phyloP scores from a whole-genome alignment of 371 early-diverging fungal species.

The Lichtheimia hyalospora region DNA sequence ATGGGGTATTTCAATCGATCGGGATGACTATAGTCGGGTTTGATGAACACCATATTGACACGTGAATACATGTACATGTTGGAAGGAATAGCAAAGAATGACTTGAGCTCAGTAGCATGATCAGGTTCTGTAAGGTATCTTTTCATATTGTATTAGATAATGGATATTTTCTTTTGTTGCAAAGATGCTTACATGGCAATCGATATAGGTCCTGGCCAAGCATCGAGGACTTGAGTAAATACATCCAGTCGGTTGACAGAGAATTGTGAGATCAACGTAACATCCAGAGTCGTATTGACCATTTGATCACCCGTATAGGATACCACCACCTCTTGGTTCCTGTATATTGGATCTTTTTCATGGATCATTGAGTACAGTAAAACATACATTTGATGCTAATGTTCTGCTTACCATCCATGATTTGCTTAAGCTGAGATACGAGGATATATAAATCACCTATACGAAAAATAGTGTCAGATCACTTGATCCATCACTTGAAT shows the following conservation, averaged over 20 bases:
- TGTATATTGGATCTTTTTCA: constrained; percentile 11
- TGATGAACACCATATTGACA: constrained; percentile 41
- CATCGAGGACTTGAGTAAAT: constrained; percentile 48
- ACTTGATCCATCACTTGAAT: neutral
- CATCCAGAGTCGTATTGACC: constrained; percentile 16
- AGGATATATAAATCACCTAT: constrained; percentile 25
- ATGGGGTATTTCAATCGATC: constrained; percentile 59
- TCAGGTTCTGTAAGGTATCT: constrained; percentile 56
- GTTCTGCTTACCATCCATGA: constrained; percentile 20
- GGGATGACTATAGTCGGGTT: constrained; percentile 44
- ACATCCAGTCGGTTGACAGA: constrained; percentile 57
- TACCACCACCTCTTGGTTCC: constrained; percentile 7
- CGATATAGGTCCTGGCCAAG: constrained; percentile 61
- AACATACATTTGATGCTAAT: neutral
- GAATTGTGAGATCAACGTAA: constrained; percentile 60
- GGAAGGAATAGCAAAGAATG: constrained; percentile 39
- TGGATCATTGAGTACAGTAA: neutral
- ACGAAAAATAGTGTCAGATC: neutral
- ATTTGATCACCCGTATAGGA: constrained; percentile 1
- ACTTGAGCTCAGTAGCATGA: constrained; percentile 42
- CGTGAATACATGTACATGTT: constrained; percentile 29
- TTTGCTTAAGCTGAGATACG: constrained; percentile 27
- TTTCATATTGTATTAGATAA: neutral
- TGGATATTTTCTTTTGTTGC: neutral
- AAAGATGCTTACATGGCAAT: constrained; percentile 49